Conservation (phyloP, 2,329 filamentous ascomycete genomes). For the Aspergillus niger region DNA sequence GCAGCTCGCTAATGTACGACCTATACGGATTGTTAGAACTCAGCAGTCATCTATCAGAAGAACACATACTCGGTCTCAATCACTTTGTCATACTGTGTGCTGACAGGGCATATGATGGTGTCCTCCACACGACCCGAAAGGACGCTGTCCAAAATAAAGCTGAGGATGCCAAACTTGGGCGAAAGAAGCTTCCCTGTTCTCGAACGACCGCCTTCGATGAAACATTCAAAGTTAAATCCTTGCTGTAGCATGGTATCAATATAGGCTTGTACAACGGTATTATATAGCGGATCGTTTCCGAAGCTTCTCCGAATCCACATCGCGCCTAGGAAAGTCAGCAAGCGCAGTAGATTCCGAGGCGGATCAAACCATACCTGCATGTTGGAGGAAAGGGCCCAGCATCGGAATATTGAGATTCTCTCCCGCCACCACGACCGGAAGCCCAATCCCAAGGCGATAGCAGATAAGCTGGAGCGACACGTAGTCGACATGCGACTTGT, state of each 20-base stretch:
- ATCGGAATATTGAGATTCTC: constrained; percentile 96
- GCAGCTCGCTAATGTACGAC: constrained; percentile 89
- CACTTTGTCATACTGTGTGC: constrained; percentile 98
- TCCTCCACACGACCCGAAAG: constrained; percentile 86
- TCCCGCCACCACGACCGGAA: constrained; percentile 90
- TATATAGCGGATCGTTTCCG: constrained; percentile 86
- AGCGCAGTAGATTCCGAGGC: not conserved
- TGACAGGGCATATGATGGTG: constrained; percentile 90
- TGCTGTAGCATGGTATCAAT: constrained; percentile 89
- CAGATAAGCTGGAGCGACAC: constrained; percentile 94
- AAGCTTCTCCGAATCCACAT: constrained; percentile 96
- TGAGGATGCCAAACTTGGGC: constrained; percentile 93
- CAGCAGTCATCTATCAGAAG: not conserved
- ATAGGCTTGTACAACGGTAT: constrained; percentile 91
- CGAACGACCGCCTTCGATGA: constrained; percentile 92
- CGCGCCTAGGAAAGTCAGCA: constrained; percentile 56
- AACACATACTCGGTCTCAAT: constrained; percentile 77
- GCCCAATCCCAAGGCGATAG: constrained; percentile 82
- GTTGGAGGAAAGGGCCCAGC: constrained; percentile 85
- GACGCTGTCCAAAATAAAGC: constrained; percentile 87
- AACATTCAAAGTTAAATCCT: constrained; percentile 95
- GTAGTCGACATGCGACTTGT: constrained; percentile 94
- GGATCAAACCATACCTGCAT: constrained; percentile 62
- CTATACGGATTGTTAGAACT: constrained; percentile 35
- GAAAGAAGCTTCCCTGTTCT: constrained; percentile 90